Conservation (phyloP, 352 stramenopile species). For the Phytophthora lateralis region DNA sequence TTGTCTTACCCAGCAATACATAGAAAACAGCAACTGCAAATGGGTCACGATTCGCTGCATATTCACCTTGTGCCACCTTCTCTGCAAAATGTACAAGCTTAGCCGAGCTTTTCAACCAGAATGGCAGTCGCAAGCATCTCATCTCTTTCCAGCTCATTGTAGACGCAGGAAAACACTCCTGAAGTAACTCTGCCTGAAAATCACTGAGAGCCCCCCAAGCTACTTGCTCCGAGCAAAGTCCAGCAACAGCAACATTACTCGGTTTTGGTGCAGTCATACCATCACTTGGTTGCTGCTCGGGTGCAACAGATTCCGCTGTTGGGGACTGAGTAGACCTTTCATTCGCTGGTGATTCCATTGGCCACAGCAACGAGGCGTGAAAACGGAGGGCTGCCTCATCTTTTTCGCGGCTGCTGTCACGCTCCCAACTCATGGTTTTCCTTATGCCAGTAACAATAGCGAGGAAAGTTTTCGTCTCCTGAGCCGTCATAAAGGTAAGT, state of each 20-base stretch:
- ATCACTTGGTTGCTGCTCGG: constrained; percentile 13
- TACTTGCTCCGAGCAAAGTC: constrained; percentile 83
- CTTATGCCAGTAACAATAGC: constrained; percentile 52
- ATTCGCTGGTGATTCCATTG: constrained; percentile 30
- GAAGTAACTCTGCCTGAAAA: constrained; percentile 66
- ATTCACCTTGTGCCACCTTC: constrained; percentile 80
- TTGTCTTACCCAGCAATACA: constrained; percentile 84
- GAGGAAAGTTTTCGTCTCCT: constrained; percentile 54
- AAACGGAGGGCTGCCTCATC: constrained; percentile 79
- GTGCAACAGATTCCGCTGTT: neutral
- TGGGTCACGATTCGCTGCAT: constrained; percentile 70
- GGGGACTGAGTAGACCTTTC: neutral
- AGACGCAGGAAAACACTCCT: constrained; percentile 62
- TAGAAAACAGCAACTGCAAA: constrained; percentile 89
- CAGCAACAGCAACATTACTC: constrained; percentile 12
- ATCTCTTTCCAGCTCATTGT: constrained; percentile 76
- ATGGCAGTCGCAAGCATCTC: constrained; percentile 65
- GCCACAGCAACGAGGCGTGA: constrained; percentile 71
- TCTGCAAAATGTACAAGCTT: constrained; percentile 68
- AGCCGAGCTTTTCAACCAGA: constrained; percentile 72
- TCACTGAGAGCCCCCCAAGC: constrained; percentile 74
- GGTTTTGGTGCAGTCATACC: neutral
- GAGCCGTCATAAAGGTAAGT: constrained; percentile 54
- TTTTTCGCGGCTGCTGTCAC: constrained; percentile 56
- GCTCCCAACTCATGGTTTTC: constrained; percentile 69